Conservation (phyloP, 2,329 filamentous ascomycete species). For the Tolypocladium ophioglossoides region DNA sequence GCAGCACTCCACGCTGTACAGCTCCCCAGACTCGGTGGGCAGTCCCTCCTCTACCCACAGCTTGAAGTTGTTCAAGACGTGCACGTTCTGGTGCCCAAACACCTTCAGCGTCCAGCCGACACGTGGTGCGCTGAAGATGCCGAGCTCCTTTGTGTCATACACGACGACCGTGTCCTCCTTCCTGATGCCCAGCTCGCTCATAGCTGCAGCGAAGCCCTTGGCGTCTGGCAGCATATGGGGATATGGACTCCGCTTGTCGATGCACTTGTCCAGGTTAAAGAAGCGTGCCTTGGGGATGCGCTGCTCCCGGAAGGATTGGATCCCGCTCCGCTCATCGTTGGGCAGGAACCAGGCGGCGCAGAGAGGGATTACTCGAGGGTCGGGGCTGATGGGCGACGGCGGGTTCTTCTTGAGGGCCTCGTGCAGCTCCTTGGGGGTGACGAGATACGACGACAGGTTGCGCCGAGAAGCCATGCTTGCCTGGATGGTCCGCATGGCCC, state of each 20-base stretch:
- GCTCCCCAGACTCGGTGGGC: constrained; percentile 70
- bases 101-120: constrained; percentile 88
- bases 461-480: constrained; percentile 16
- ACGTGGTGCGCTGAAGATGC: constrained; percentile 87
- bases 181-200: constrained; percentile 80
- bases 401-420: constrained; percentile 76
- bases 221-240: constrained; percentile 91
- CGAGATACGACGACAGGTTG: constrained; percentile 68
- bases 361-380: constrained; percentile 75
- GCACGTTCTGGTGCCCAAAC: constrained; percentile 82
- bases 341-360: constrained; percentile 96
- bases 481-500: constrained; percentile 17
- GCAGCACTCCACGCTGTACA: constrained; percentile 56
- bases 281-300: constrained; percentile 87
- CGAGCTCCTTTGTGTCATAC: constrained; percentile 83
- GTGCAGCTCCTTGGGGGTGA: constrained; percentile 73
- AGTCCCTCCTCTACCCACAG: constrained; percentile 80
- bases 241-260: constrained; percentile 79
- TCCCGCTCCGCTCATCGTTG: constrained; percentile 75
- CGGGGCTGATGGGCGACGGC: constrained; percentile 66
- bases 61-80: constrained; percentile 91
- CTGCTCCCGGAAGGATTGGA: constrained; percentile 67
- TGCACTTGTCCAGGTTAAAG: constrained; percentile 90
- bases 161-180: constrained; percentile 86
- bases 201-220: constrained; percentile 72